These are phyloP conservation scores for Bryum argenteum DNA, from an alignment of 225 moss, liverwort and hornwort species.

Conservation along the genomic window DNA sequence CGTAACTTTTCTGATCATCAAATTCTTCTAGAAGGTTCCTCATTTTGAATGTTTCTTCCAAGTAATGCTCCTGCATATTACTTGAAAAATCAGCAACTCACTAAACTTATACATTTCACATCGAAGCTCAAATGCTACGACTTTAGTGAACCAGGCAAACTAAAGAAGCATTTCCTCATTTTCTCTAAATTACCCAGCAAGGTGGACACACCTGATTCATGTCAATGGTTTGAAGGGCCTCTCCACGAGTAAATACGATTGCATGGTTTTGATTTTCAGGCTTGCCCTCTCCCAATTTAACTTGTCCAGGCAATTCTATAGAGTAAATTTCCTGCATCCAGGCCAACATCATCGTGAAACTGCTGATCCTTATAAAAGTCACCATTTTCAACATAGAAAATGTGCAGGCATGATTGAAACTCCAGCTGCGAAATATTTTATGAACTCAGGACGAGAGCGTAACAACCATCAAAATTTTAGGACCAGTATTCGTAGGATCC, in stretches of 20 bases:
- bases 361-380: not conserved
- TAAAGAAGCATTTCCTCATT: not conserved
- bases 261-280: constrained; percentile 83
- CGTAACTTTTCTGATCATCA: constrained; percentile 40
- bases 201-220: constrained; percentile 66
- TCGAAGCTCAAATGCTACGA: constrained; percentile 15
- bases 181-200: constrained; percentile 8
- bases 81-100: constrained; percentile 9
- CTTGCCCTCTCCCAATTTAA: constrained; percentile 69
- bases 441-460: not conserved
- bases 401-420: not conserved
- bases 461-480: constrained; percentile 1
- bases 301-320: constrained; percentile 65
- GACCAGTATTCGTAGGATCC: constrained; percentile 8
- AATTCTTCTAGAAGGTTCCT: constrained; percentile 73
- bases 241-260: constrained; percentile 71
- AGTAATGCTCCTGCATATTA: constrained; percentile 61
- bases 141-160: not conserved
- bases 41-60: constrained; percentile 77
- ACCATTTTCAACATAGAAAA: constrained; percentile 1
- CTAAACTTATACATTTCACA: constrained; percentile 17
- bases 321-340: constrained; percentile 63
- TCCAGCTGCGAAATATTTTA: constrained; percentile 6
- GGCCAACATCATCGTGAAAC: constrained; percentile 17
- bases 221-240: constrained; percentile 72